Evolutionary conservation across 768 basidiomycete genomes (phyloP), one percentile per base, ranked within the genome.

Genomic region (Mycena alexandri): DNA sequence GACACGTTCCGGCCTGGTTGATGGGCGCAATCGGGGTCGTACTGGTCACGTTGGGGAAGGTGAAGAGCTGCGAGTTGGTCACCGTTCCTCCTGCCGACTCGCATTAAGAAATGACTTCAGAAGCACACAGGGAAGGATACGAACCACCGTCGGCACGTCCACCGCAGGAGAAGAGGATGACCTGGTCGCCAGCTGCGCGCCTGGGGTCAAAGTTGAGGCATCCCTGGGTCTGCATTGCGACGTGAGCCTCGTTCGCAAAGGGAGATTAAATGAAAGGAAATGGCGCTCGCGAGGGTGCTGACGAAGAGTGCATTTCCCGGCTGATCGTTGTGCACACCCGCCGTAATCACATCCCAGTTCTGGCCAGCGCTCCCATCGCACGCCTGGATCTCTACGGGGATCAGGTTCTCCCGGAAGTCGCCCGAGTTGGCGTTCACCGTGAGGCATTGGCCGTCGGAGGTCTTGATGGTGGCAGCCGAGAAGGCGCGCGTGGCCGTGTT

Each of bases 91-190:
- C 71, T 65, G 21, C 14, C 3, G 33, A 22, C 29, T 19, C 5
- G 8, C 11, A 38, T 36, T 24, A 50, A 47, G 21, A 21, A 24
- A 13, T 14, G 7, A 29, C 6, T 25, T 51, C 34, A 22, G 29
- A 6, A 14, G 6, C 13, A 19, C 7, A 36, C 0, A 25, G 3
- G 21, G 17, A 16, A 5, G 41, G n/a, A 14, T 55, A 71, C 70
- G 58, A 38, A 72, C 71, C 42, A 25, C 73, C 73, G 44, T 74
- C 73, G 19, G 73, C 73, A 29, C 73, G 73, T 19, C 73, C 74
- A 61, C 74, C 74, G 57, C 74, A 75, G 11, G 74, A 73, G 69
- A 75, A 75, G 21, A 75, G 68, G 33, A 75, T 33, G 42, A 75
- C 72, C 54, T 73, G 72, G 64, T 75, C 64, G 14, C 74, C 74